Evolutionary conservation across 768 basidiomycete genomes (phyloP), one percentile per base, ranked within the genome.

Genomic region (Mycena haematopus): DNA sequence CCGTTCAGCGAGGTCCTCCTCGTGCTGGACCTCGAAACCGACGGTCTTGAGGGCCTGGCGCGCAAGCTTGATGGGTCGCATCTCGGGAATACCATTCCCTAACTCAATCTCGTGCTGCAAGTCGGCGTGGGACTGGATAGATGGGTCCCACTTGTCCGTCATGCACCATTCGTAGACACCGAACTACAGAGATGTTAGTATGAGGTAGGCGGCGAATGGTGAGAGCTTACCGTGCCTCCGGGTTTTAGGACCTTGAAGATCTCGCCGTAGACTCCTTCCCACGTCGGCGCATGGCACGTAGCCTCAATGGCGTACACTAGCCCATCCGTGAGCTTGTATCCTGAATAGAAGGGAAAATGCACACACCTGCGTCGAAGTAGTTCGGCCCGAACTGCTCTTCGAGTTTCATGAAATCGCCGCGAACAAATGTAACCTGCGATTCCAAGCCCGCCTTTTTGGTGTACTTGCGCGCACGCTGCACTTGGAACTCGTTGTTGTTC

Each of bases 141-240:
- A 84, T 35, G 91, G 84, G 77, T 98, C 92, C 93, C 96, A 96
- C 5, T 76, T 73, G 75, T 98, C 95, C 19, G 97, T 98, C 97
- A 99, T 98, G 76, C 88, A 90, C 96, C 96, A 99, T 75, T 99
- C 97, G 77, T 99, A 99, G 40, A 99, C 92, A 72, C 96, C 96
- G 76, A 97, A 97, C 92, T 96, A 63, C 44, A 57, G 40, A 46
- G 24, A 50, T 19, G 40, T 78, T 80, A 52, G 88, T 85, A 44
- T 22, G 52, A 25, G 29, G 42, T 25, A 24, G 4, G 7, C 11
- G 56, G 27, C 7, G 21, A 7, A 44, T 14, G 2, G 1, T n/a
- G 19, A 14, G 49, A 57, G 85, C 92, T 74, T 72, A 96, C 95
- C 21, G 91, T 82, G 66, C 96, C 96, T 79, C 96, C 96, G 1